These are phyloP conservation scores for Salix suchowensis DNA, from an alignment of 345 rosid species.

Conservation along the genomic window DNA sequence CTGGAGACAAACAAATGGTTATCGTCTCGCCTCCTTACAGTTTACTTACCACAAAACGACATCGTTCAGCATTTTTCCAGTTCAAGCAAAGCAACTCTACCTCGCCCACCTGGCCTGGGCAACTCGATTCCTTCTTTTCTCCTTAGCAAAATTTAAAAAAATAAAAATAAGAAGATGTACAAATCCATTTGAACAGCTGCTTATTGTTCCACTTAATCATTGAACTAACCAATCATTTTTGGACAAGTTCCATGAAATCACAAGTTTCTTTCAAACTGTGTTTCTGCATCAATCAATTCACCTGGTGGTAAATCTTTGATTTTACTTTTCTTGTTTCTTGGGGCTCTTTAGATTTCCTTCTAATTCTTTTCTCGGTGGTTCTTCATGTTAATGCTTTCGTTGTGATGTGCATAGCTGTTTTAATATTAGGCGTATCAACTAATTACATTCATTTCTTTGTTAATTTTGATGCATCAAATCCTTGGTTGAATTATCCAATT, in stretches of 20 bases:
- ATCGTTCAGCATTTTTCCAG: conserved; percentile 1
- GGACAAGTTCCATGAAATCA: neutral
- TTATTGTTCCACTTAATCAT: neutral
- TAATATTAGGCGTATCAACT: neutral
- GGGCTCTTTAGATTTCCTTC: neutral
- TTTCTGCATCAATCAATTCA: neutral
- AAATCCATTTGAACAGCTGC: neutral
- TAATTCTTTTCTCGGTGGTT: neutral
- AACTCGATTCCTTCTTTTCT: neutral
- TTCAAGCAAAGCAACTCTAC: neutral
- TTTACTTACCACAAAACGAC: neutral
- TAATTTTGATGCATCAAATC: neutral
- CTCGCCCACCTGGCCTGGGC: neutral
- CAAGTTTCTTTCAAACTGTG: neutral
- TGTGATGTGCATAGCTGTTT: neutral
- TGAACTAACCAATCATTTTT: neutral
- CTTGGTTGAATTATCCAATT: neutral
- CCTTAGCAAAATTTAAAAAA: neutral
- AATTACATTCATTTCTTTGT: neutral
- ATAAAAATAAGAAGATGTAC: neutral
- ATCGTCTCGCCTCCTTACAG: neutral
- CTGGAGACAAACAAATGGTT: neutral
- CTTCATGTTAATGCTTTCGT: neutral
- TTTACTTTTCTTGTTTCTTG: neutral
- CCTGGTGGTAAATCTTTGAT: neutral